Percentiles rank a stretch among this genome's conserved stretches.
phyloP scores from a whole-genome alignment of 768 basidiomycete genomes.

The Rhodotorula graminis region DNA sequence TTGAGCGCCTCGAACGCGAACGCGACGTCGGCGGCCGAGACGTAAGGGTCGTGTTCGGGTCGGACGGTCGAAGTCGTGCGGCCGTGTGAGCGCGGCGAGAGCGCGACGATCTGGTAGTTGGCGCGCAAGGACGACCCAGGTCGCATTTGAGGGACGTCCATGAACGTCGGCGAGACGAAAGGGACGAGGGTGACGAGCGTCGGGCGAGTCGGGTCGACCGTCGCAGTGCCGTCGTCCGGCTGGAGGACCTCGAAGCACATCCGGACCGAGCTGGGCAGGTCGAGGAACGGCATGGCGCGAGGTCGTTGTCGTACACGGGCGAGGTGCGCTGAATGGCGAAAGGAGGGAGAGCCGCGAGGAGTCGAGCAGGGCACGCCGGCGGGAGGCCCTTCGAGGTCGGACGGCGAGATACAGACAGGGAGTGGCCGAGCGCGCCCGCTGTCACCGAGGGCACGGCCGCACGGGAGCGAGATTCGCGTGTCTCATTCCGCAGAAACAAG shows the following conservation, averaged over 20 bases:
- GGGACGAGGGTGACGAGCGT: conserved; percentile 9
- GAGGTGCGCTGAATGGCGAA: no score
- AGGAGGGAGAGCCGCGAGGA: no score
- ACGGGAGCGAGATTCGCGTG: no score
- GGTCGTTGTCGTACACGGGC: no score
- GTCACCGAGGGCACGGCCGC: no score
- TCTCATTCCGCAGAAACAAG: no score
- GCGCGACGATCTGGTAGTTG: conserved; percentile 1
- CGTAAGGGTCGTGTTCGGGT: neutral
- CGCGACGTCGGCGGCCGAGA: conserved; percentile 15
- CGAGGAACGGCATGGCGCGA: conserved; percentile 2
- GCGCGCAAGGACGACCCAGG: neutral
- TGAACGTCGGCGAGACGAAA: neutral
- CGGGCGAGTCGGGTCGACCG: neutral
- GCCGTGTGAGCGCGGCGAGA: conserved; percentile 8
- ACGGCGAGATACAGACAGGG: no score
- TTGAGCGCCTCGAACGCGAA: conserved; percentile 12
- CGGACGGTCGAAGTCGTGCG: neutral
- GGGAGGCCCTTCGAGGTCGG: no score
- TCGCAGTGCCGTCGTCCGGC: neutral
- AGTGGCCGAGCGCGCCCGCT: no score
- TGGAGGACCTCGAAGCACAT: conserved; percentile 11
- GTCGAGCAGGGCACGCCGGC: no score
- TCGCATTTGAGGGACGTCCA: neutral
- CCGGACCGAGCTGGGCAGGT: conserved; percentile 1